Base-by-base conservation (phyloP, 257 asterid genomes). In the Paraleonurus japonicus region DNA sequence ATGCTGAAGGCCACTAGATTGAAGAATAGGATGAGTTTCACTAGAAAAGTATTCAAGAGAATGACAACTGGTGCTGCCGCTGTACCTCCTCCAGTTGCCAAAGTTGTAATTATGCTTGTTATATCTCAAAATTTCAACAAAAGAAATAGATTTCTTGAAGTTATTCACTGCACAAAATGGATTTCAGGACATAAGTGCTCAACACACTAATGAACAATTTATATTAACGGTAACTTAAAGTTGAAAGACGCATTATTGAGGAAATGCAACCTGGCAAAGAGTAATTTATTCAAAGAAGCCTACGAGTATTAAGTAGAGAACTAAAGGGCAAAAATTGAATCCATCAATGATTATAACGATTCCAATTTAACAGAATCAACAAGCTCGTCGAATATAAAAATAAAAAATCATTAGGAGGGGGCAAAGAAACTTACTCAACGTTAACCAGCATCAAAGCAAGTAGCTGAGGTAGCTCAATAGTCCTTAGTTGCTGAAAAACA, bases 1-100 rank as follows among this genome's bases (percentile, higher is more conserved):
- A 72, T 92, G 92, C 75, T 81, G 92, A 59, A 88, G 76, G 20
- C 79, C 67, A 4, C 45, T 48, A 12, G 84, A 12, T 71, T 32
- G 82, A 74, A 84, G 82, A 73, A 84, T 53, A 50, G 85, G 79
- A 74, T 88, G 79, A 63, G 32, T 47, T 55, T 78, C 68, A 26
- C 30, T 13, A 24, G 51, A 73, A 4, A 50, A 37, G 45, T 19
- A 22, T 55, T 58, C 73, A 17, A 57, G 77, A 53, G 83, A 67
- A 70, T 24, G 30, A 30, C 23, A 68, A 57, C 51, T 28, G 16
- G 72, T 3, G 63, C 57, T 53, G 51, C 72, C 26, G 28, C 80
- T 74, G 71, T 82, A 72, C 60, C 62, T 73, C 84, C 74, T 76
- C 75, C 73, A 58, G 51, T 62, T 50, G 72, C 68, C 41, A 55